Evolutionary conservation across 495 filamentous ascomycete genomes (phyloP), one percentile per base, ranked within the genome.

Genomic region (Neurospora tetrasperma): DNA sequence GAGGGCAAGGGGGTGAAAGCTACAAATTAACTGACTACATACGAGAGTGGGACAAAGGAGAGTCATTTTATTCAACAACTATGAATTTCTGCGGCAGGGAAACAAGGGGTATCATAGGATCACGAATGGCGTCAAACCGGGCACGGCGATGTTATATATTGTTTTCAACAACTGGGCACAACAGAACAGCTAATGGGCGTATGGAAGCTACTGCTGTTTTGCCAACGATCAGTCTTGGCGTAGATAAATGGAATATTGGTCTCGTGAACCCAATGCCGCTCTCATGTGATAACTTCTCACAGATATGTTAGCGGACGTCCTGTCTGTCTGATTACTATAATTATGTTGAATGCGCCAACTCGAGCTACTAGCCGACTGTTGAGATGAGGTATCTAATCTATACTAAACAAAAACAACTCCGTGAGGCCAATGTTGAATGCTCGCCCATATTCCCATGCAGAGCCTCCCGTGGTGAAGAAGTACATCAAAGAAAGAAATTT

Each of bases 371-470:
- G 31, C 54, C 54, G 54, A 62, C 54, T 62, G 23, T 62, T 35
- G 54, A 62, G 54, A 62, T 62, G 23, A 62, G 54, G 54, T 62
- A 62, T 62, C 54, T 62, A 62, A 62, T 62, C 54, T 27, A 62
- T 62, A 23, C 23, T 31, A 62, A 62, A 35, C 27, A 62, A 35
- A 35, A 35, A 62, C 54, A 62, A 62, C 54, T 62, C 54, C 54
- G 54, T 62, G 74, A 74, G 73, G 71, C 76, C 75, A 62, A 76
- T 78, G 76, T 78, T 77, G 77, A 77, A 78, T 78, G 77, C 71
- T 71, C 66, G 72, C 74, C 75, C 70, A 72, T 62, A 43, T 74
- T 69, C 71, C 72, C 71, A 75, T 73, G 73, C 76, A 73, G 43
- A 71, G 54, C 27, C 27, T 35, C 27, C 23, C 54, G 54, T 62